A percentile compares a stretch with the other conserved stretches of the same genome.
Evolutionary conservation across 495 filamentous ascomycete species (phyloP).

Genomic region (Hyaloscypha hepaticicola): DNA sequence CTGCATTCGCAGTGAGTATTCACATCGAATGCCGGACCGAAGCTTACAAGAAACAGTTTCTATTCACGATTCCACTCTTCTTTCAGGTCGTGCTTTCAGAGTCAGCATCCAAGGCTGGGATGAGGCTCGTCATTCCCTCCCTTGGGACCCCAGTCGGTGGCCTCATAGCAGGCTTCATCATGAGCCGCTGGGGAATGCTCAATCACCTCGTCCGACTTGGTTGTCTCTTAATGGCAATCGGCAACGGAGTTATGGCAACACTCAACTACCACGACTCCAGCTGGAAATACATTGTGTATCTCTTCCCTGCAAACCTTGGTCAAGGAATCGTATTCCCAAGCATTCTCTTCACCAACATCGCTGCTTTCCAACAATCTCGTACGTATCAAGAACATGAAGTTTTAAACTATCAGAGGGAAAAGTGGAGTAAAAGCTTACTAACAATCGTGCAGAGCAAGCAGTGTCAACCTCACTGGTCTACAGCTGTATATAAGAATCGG

Average conservation of each 20-base stretch:
- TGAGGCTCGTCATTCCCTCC: slow-evolving; percentile 59
- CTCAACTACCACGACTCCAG: slow-evolving; percentile 54
- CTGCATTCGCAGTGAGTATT: slow-evolving; percentile 59
- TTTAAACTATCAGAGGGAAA: background rate
- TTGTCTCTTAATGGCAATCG: slow-evolving; percentile 57
- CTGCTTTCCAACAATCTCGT: slow-evolving; percentile 63
- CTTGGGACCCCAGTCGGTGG: slow-evolving; percentile 61
- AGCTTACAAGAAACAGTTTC: slow-evolving; percentile 45
- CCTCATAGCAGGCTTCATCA: slow-evolving; percentile 59
- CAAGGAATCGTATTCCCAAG: slow-evolving; percentile 64
- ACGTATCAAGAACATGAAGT: slow-evolving; percentile 24
- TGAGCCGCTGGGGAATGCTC: slow-evolving; percentile 63
- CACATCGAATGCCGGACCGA: background rate
- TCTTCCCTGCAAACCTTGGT: slow-evolving; percentile 63
- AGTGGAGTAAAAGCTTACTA: background rate
- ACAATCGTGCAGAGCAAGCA: slow-evolving; percentile 51
- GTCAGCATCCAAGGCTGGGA: slow-evolving; percentile 58
- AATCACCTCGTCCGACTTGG: slow-evolving; percentile 54
- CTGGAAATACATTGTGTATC: slow-evolving; percentile 64
- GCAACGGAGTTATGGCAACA: slow-evolving; percentile 54
- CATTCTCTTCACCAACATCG: slow-evolving; percentile 61
- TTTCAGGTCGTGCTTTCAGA: slow-evolving; percentile 64
- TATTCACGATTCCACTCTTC: slow-evolving; percentile 64
- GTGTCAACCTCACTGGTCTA: slow-evolving; percentile 60
- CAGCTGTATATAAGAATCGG: no score